Evolutionary conservation across 352 stramenopile genomes (phyloP).

Genomic region (Ophiocytium majus): DNA sequence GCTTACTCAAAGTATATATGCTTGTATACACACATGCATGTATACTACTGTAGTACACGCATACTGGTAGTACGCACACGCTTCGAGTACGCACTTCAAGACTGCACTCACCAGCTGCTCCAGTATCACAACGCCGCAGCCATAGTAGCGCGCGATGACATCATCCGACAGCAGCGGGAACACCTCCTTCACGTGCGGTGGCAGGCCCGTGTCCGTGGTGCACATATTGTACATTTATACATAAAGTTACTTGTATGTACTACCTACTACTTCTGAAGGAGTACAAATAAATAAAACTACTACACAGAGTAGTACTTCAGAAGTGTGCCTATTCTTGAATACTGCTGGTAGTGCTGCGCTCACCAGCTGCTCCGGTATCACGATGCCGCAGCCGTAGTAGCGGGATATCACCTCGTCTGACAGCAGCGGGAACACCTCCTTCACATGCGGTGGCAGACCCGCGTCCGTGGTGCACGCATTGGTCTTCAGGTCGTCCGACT

Average conservation of each 20-base stretch:
- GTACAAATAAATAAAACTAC: not conserved
- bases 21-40: no score
- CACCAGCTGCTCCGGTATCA: slow-evolving; percentile 57
- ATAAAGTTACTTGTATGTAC: no score
- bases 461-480: slow-evolving; percentile 57
- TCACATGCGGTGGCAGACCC: slow-evolving; percentile 42
- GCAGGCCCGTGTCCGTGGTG: slow-evolving; percentile 54
- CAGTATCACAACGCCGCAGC: slow-evolving; percentile 55
- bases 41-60: no score
- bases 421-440: slow-evolving; percentile 39
- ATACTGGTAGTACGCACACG: no score
- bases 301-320: not conserved
- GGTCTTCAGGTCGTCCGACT: slow-evolving; percentile 52
- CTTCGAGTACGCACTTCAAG: no score
- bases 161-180: slow-evolving; percentile 52
- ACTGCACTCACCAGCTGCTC: no score
- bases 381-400: slow-evolving; percentile 58
- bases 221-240: no score
- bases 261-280: no score
- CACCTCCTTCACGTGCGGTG: slow-evolving; percentile 32
- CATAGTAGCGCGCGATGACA: slow-evolving; percentile 57
- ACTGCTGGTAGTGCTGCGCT: no score
- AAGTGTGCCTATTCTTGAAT: not conserved
- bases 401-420: slow-evolving; percentile 55
- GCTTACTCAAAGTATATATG: no score